These are phyloP conservation scores for Alternaria ethzedia DNA, from an alignment of 2,329 filamentous ascomycete species.

Conservation along the genomic window DNA sequence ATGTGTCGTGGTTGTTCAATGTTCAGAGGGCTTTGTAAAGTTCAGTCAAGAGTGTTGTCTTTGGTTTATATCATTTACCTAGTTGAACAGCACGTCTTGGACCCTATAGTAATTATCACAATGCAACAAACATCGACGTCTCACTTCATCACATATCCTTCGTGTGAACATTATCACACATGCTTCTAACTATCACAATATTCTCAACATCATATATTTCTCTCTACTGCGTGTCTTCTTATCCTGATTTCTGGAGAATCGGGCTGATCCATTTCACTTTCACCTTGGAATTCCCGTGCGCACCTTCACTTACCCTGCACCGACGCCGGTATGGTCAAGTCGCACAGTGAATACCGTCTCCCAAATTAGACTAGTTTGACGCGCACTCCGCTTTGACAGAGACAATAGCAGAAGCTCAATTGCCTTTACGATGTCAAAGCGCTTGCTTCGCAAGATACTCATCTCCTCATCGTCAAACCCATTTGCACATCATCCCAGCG, in stretches of 20 bases:
- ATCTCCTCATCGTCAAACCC: neutral
- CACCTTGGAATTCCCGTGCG: neutral
- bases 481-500: neutral
- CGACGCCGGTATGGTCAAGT: neutral
- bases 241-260: neutral
- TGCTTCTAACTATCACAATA: neutral
- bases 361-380: neutral
- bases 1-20: neutral
- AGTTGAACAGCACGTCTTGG: neutral
- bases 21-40: rapidly evolving
- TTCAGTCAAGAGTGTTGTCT: neutral
- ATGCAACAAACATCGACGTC: neutral
- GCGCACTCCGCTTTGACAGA: neutral
- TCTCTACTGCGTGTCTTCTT: neutral
- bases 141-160: neutral
- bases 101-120: neutral
- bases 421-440: neutral
- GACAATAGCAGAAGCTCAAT: neutral
- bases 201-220: neutral
- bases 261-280: neutral
- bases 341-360: neutral
- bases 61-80: rapidly evolving
- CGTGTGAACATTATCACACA: neutral
- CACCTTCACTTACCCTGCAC: neutral
- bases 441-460: neutral